Conservation (phyloP, 148 eudicot species). For the Camellia sinensis region DNA sequence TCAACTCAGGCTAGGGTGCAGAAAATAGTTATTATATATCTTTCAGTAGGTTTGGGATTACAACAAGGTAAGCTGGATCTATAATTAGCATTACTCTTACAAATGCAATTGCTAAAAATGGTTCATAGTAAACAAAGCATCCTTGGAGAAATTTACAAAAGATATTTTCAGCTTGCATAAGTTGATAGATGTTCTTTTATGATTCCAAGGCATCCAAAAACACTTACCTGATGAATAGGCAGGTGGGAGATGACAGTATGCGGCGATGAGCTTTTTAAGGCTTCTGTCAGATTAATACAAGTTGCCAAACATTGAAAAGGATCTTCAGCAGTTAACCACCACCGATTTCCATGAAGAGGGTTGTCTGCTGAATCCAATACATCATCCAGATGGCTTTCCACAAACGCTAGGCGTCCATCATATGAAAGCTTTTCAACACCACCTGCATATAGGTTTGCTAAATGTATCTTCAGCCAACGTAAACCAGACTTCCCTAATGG, state of each 20-base stretch:
- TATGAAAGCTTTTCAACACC: constrained; percentile 80
- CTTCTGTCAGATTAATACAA: constrained; percentile 78
- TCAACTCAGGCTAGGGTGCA: too few species aligned
- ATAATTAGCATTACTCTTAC: not conserved
- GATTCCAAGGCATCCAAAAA: constrained; percentile 1
- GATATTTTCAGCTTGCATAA: not conserved
- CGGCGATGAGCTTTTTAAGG: constrained; percentile 66
- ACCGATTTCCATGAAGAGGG: constrained; percentile 63
- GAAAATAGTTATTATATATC: not conserved
- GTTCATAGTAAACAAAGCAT: not conserved
- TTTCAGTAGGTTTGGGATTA: not conserved
- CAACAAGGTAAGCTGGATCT: not conserved
- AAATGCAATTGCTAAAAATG: not conserved
- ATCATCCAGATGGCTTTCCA: constrained; percentile 61
- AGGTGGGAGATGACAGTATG: constrained; percentile 64
- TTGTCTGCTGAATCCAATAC: constrained; percentile 73
- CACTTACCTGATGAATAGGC: constrained; percentile 81
- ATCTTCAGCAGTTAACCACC: constrained; percentile 95
- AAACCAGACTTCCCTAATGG: constrained; percentile 81
- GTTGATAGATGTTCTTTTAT: not conserved
- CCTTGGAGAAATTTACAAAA: not conserved
- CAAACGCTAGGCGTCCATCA: constrained; percentile 70
- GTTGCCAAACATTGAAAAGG: constrained; percentile 94
- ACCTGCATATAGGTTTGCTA: constrained; percentile 79
- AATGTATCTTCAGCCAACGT: constrained; percentile 78